These are phyloP conservation scores for Saturnispora gosingensis DNA, from an alignment of 805 yeast genomes.

Conservation along the genomic window DNA sequence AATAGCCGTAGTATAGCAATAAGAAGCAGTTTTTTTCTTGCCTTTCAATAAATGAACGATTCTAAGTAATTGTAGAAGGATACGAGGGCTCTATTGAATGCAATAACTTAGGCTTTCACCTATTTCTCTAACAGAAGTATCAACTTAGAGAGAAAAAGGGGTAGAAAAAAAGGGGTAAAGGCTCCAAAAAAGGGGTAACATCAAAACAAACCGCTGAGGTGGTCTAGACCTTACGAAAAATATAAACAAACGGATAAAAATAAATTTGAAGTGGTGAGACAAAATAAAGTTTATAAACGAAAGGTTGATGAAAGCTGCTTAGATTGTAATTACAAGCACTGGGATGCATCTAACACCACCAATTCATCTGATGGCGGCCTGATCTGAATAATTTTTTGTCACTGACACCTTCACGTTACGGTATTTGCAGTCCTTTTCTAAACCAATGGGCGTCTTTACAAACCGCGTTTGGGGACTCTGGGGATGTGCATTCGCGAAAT, in stretches of 20 bases:
- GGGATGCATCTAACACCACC: no score
- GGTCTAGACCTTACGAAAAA: neutral
- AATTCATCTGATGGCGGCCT: no score
- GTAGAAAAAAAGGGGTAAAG: slow-evolving; percentile 6
- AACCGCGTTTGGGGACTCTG: no score
- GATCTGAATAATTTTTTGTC: no score
- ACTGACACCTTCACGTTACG: no score
- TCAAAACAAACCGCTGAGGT: neutral
- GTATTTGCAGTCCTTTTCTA: no score
- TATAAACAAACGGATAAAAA: neutral
- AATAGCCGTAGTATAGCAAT: neutral
- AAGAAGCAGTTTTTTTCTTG: neutral
- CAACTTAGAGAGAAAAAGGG: neutral
- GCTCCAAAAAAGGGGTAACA: neutral
- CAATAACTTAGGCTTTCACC: neutral
- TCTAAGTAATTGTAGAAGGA: neutral
- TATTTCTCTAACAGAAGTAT: neutral
- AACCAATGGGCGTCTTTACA: no score
- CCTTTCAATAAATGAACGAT: neutral
- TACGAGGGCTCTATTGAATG: neutral
- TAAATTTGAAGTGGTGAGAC: neutral
- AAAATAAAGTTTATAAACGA: neutral
- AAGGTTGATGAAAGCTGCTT: no score
- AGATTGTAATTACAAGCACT: no score
- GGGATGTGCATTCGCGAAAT: no score